A percentile compares a stretch with the other conserved stretches of the same genome.
Conservation (phyloP, 2,329 filamentous ascomycete genomes). For the Lizonia empirigonia region DNA sequence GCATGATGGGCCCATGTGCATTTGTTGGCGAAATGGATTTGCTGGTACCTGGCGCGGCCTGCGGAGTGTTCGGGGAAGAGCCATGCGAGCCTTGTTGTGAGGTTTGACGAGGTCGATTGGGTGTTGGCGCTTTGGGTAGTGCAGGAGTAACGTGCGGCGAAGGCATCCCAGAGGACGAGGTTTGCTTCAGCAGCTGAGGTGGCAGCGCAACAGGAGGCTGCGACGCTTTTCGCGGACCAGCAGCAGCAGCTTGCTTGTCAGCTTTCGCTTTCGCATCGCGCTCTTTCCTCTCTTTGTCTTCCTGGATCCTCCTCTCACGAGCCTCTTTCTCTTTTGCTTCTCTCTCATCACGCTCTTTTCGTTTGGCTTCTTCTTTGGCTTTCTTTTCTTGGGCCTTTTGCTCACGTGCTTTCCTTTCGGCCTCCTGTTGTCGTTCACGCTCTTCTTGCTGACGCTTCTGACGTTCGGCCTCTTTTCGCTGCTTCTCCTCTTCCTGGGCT, state of each 20-base stretch:
- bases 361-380: constrained; percentile 71
- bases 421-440: constrained; percentile 81
- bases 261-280: constrained; percentile 61
- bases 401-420: constrained; percentile 81
- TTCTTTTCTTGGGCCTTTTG: constrained; percentile 82
- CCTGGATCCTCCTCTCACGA: constrained; percentile 68
- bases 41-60: constrained; percentile 54
- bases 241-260: constrained; percentile 43
- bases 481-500: constrained; percentile 85
- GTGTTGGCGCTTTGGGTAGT: constrained; percentile 80
- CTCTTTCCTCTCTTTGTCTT: constrained; percentile 63
- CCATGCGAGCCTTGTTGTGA: constrained; percentile 79
- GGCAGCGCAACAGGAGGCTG: constrained; percentile 58
- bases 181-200: constrained; percentile 60
- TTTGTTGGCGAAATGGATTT: constrained; percentile 66
- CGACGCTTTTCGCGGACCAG: constrained; percentile 43
- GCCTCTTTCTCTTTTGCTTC: constrained; percentile 74
- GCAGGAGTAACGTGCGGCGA: constrained; percentile 87
- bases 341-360: constrained; percentile 72
- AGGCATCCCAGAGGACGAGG: constrained; percentile 59
- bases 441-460: constrained; percentile 80
- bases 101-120: constrained; percentile 74
- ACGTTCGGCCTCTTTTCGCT: constrained; percentile 84
- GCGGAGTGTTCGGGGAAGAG: constrained; percentile 72
- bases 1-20: constrained; percentile 68